phyloP scores from a whole-genome alignment of 1,284 basidiomycete species.

The Heliocybe sulcata region DNA sequence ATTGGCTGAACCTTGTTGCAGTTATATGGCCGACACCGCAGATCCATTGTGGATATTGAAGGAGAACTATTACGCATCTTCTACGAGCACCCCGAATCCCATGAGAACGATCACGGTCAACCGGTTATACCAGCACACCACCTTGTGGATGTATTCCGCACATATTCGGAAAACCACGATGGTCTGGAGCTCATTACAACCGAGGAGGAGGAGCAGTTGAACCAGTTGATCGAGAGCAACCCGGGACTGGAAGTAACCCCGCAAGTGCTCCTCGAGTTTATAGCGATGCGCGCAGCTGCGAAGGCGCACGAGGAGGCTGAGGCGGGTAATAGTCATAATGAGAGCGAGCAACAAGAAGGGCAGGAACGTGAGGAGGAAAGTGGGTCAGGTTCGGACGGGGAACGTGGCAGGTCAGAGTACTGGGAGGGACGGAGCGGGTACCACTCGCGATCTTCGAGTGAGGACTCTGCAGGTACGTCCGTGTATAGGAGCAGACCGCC shows the following conservation, averaged over 20 bases:
- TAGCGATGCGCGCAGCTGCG: conserved; percentile 52
- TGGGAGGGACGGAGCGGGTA: conserved; percentile 20
- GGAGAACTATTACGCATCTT: conserved; percentile 60
- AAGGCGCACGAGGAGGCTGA: conserved; percentile 16
- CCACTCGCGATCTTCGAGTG: conserved; percentile 51
- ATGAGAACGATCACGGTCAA: conserved; percentile 46
- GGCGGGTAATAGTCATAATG: conserved; percentile 12
- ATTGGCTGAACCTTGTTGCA: background rate
- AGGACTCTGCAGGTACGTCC: conserved; percentile 38
- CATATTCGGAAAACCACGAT: conserved; percentile 50
- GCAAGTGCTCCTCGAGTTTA: conserved; percentile 52
- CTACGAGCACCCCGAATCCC: conserved; percentile 48
- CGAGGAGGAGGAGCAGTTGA: conserved; percentile 52
- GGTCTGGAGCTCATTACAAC: conserved; percentile 49
- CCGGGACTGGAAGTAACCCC: conserved; percentile 65
- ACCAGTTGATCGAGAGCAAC: conserved; percentile 44
- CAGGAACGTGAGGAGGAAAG: conserved; percentile 17
- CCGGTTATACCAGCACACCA: conserved; percentile 57
- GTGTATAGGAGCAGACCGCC: conserved; percentile 37
- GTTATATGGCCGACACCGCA: conserved; percentile 43
- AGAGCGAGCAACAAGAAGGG: conserved; percentile 8
- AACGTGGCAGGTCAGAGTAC: conserved; percentile 24
- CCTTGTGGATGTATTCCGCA: conserved; percentile 58
- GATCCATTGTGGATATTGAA: conserved; percentile 63
- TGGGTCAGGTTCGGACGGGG: conserved; percentile 23